Base-by-base conservation (phyloP, 495 filamentous ascomycete genomes). In the Baudoinia panamericana region DNA sequence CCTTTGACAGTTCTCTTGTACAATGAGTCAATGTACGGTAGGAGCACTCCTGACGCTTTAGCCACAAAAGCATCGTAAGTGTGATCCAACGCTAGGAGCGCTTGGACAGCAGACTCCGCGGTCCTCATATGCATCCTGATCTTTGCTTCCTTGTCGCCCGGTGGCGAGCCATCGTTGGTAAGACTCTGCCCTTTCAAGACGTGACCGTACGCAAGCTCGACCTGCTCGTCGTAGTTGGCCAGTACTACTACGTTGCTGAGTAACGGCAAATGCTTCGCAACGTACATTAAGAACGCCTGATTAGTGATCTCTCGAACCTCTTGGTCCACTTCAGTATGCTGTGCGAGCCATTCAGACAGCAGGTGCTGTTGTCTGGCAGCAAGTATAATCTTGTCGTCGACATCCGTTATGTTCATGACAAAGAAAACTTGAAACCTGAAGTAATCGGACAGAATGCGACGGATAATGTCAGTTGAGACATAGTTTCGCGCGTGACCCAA, bases 331-430 rank as follows among this genome's bases (percentile, higher is more conserved):
- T 39, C 57, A 8, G 19, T 27, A 48, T 70, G 63, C n/a, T 57
- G 46, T 5, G 56, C 43, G 21, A 65, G 64, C 48, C 73, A 77
- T 37, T 69, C 57, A 10, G 56, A 59, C 28, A 92, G 74, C 4
- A 94, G 64, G 48, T 84, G 70, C 48, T 84, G 75, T 59, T 88
- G 75, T 48, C 86, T 69, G 1, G 73, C 86, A 46, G 82, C 71
- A 35, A 93, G 66, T 50, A 94, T 92, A 51, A 93, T 92, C 76
- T 93, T 96, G 63, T 93, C 84, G 57, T 93, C 85, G 1, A 93
- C 72, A 63, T 93, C 84, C 4, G 87, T 93, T 50, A 93, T 82
- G 60, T 97, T 97, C 80, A 92, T 88, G 32, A 95, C 84, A 68
- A 93, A 94, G 30, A 79, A 72, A 40, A 96, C 75, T 23, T 86